These are phyloP conservation scores for Pyricularia pennisetigena DNA, from an alignment of 2,329 filamentous ascomycete species.

Conservation along the genomic window DNA sequence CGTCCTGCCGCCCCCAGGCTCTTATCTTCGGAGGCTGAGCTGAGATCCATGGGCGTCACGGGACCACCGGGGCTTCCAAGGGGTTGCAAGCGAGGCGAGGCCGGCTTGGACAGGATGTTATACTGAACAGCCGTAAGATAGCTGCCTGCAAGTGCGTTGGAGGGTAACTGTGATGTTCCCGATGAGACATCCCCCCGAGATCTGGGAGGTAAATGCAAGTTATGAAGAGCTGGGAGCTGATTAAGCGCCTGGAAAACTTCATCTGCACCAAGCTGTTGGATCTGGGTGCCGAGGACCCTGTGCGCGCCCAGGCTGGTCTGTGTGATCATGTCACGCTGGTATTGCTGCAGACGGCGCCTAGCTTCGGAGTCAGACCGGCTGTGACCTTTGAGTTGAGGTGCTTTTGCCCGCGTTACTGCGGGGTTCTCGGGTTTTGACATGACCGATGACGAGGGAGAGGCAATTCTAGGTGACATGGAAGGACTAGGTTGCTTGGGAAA, in stretches of 20 bases:
- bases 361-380: conserved; percentile 34
- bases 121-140: neutral
- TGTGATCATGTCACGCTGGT: conserved; percentile 51
- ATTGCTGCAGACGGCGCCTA: conserved; percentile 43
- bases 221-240: conserved; percentile 20
- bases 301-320: conserved; percentile 40
- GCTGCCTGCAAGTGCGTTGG: conserved; percentile 4
- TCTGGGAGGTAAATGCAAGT: conserved; percentile 22
- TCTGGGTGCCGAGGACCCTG: conserved; percentile 17
- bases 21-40: conserved; percentile 10
- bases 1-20: neutral
- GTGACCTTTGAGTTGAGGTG: conserved; percentile 11
- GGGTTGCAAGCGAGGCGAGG: conserved; percentile 38
- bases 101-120: conserved; percentile 31
- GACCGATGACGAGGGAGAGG: conserved; percentile 19
- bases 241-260: conserved; percentile 2
- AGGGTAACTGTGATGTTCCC: conserved; percentile 11
- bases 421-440: conserved; percentile 19
- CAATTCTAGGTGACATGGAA: neutral
- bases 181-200: neutral
- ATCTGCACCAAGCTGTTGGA: conserved; percentile 10
- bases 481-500: neutral
- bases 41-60: conserved; percentile 51
- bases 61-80: conserved; percentile 47
- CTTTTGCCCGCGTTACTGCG: conserved; percentile 6